Percentiles rank a stretch among this genome's conserved stretches.
These are phyloP conservation scores for Saprolegnia diclina DNA, from an alignment of 352 stramenopile species.

Conservation along the genomic window DNA sequence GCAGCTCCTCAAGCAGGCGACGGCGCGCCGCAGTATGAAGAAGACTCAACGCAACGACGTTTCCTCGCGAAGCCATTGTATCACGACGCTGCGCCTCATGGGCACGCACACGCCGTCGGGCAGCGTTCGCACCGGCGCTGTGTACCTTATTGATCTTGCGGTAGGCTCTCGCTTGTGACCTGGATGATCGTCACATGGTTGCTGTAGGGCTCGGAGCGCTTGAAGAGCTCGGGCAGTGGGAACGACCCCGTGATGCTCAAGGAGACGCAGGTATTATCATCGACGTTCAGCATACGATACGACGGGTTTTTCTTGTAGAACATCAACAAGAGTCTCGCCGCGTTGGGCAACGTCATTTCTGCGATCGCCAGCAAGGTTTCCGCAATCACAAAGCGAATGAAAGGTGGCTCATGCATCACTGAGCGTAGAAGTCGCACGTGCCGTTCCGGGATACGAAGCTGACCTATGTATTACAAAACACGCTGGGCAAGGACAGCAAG, in stretches of 20 bases:
- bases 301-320: not conserved
- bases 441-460: conserved; percentile 88
- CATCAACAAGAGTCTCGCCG: conserved; percentile 86
- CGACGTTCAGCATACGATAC: not conserved
- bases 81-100: conserved; percentile 75
- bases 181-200: not conserved
- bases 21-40: conserved; percentile 65
- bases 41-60: conserved; percentile 80
- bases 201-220: conserved; percentile 65
- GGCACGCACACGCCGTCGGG: conserved; percentile 57
- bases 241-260: conserved; percentile 72
- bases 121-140: conserved; percentile 49
- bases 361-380: conserved; percentile 74
- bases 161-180: conserved; percentile 32
- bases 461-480: conserved; percentile 80
- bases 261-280: conserved; percentile 40
- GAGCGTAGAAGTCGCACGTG: conserved; percentile 41
- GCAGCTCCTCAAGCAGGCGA: conserved; percentile 55
- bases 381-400: not conserved
- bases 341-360: conserved; percentile 77
- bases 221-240: conserved; percentile 75
- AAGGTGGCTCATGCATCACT: not conserved
- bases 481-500: conserved; percentile 80
- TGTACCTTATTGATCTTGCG: conserved; percentile 77
- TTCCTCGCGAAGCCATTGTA: conserved; percentile 78